A percentile compares a stretch with the other conserved stretches of the same genome.
These are phyloP conservation scores for Luffa acutangula DNA, from an alignment of 306 rosid species.

Conservation along the genomic window DNA sequence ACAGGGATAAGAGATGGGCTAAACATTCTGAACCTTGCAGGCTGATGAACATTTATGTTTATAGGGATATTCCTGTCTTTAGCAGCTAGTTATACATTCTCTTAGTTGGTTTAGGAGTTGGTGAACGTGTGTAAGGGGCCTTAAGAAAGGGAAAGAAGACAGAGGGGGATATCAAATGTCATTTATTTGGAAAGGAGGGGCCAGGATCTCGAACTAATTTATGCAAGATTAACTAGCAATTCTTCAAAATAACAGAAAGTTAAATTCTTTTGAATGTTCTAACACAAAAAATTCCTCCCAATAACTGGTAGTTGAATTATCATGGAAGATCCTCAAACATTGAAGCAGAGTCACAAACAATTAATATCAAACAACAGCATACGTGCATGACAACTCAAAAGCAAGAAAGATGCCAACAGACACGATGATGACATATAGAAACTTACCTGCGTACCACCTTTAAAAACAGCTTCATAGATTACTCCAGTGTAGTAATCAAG, in stretches of 20 bases:
- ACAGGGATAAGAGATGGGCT: too few species aligned
- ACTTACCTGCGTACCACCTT: slow-evolving; percentile 76
- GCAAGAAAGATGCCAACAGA: neutral
- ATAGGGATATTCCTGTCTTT: too few species aligned
- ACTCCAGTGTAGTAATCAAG: slow-evolving; percentile 96
- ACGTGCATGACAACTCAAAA: neutral
- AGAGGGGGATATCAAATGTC: neutral
- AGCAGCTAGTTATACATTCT: too few species aligned
- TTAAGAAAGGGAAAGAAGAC: neutral
- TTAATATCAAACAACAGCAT: neutral
- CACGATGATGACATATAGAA: neutral
- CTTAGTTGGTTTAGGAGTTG: too few species aligned
- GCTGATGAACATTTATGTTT: too few species aligned
- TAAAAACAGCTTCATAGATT: slow-evolving; percentile 83
- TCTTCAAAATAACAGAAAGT: neutral
- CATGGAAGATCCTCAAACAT: neutral
- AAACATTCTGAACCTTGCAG: too few species aligned
- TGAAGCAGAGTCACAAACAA: neutral
- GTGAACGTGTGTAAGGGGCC: too few species aligned
- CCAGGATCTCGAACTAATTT: neutral
- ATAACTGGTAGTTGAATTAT: neutral
- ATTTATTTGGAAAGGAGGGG: neutral
- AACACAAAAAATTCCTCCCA: neutral
- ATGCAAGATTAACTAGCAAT: neutral
- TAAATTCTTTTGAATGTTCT: neutral